Percentiles rank a stretch among this genome's conserved stretches.
phyloP scores from a whole-genome alignment of 495 filamentous ascomycete genomes.

The Achaetomiella virescens region DNA sequence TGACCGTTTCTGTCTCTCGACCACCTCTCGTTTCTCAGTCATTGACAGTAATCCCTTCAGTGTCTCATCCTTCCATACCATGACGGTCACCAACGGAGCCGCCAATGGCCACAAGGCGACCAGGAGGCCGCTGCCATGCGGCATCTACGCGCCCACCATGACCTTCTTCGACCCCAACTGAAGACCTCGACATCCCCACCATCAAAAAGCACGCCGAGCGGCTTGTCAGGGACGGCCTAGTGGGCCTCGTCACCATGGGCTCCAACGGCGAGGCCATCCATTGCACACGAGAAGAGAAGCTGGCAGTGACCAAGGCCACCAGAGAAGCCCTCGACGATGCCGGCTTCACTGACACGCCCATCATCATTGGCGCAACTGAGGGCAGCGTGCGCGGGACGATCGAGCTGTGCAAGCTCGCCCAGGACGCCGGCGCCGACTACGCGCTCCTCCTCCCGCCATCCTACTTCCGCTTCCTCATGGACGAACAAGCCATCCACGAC shows the following conservation, averaged over 20 bases:
- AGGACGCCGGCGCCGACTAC: conserved; percentile 68
- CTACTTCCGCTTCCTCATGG: conserved; percentile 76
- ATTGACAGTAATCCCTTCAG: background rate
- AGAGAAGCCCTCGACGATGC: conserved; percentile 78
- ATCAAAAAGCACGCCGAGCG: conserved; percentile 76
- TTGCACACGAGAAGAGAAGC: conserved; percentile 66
- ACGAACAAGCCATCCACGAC: conserved; percentile 67
- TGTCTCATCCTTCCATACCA: conserved; percentile 2
- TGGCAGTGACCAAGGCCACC: conserved; percentile 69
- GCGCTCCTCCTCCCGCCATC: conserved; percentile 71
- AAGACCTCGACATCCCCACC: conserved; percentile 73
- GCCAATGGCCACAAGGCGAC: conserved; percentile 35
- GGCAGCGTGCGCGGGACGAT: conserved; percentile 73
- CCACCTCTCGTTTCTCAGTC: background rate
- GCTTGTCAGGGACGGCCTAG: conserved; percentile 73
- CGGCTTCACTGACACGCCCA: conserved; percentile 66
- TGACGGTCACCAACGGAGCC: conserved; percentile 35
- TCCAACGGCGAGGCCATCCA: conserved; percentile 88
- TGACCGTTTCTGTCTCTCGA: background rate
- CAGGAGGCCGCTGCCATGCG: conserved; percentile 64
- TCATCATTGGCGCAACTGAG: conserved; percentile 76
- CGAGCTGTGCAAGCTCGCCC: conserved; percentile 62
- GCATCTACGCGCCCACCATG: conserved; percentile 86
- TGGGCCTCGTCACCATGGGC: conserved; percentile 80
- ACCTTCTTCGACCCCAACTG: conserved; percentile 82